phyloP scores from a whole-genome alignment of 805 yeast genomes.

The Teunomyces cretensis region DNA sequence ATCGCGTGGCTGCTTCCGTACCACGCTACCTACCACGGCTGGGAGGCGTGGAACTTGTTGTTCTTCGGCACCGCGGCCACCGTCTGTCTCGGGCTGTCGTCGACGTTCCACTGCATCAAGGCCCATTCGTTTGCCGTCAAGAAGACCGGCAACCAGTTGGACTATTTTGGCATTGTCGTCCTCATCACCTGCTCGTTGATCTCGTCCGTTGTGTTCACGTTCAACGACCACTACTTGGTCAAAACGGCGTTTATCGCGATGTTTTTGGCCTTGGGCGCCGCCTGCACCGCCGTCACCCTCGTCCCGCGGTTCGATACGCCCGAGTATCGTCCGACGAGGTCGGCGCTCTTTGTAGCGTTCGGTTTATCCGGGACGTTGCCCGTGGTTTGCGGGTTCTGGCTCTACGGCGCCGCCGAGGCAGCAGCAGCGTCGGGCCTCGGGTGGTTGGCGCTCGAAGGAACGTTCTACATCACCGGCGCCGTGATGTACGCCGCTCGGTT shows the following conservation, averaged over 20 bases:
- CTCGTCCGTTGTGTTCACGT: conserved; percentile 38
- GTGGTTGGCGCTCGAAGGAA: conserved; percentile 70
- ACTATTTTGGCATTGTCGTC: conserved; percentile 72
- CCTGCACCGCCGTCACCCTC: conserved; percentile 65
- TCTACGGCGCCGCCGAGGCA: conserved; percentile 52
- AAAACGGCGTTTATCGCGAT: conserved; percentile 42
- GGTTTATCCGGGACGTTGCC: conserved; percentile 81
- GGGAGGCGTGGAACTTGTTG: conserved; percentile 52
- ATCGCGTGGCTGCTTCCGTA: conserved; percentile 24
- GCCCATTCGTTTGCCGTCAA: conserved; percentile 60
- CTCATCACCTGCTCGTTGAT: conserved; percentile 65
- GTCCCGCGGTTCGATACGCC: conserved; percentile 66
- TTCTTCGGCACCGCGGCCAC: conserved; percentile 59
- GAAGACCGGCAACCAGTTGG: conserved; percentile 64
- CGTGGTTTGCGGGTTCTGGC: conserved; percentile 49
- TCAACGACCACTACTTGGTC: conserved; percentile 42
- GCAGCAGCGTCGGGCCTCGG: conserved; percentile 51
- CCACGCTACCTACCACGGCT: conserved; percentile 25
- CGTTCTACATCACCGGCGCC: conserved; percentile 78
- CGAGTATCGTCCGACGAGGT: conserved; percentile 73
- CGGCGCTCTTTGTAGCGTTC: conserved; percentile 74
- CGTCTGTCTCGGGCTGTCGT: conserved; percentile 60
- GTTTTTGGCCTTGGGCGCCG: conserved; percentile 54
- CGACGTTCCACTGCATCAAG: conserved; percentile 65
- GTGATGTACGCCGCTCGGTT: conserved; percentile 70